These are phyloP conservation scores for Lactarius vividus DNA, from an alignment of 768 basidiomycete species.

Conservation along the genomic window DNA sequence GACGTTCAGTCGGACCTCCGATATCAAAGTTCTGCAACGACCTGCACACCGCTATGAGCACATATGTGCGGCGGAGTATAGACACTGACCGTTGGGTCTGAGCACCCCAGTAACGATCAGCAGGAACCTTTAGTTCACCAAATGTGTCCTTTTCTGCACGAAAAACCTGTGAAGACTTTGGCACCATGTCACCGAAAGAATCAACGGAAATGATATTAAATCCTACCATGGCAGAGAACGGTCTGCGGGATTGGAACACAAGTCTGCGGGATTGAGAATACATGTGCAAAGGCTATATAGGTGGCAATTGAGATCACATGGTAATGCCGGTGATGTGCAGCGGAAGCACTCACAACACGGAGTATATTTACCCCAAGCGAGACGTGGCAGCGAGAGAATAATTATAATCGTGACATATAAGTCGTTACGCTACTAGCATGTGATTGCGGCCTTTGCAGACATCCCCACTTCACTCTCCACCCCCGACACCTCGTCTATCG, in stretches of 20 bases:
- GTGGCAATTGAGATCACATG: constrained; percentile 35
- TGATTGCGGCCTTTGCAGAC: constrained; percentile 4
- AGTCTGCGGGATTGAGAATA: constrained; percentile 6
- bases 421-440: constrained; percentile 4
- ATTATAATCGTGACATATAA: not conserved
- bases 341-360: constrained; percentile 22
- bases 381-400: constrained; percentile 29
- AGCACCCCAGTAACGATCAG: constrained; percentile 93
- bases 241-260: constrained; percentile 24
- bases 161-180: constrained; percentile 49
- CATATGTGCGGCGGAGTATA: not conserved
- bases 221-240: constrained; percentile 41
- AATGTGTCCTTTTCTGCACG: constrained; percentile 93
- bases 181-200: not conserved
- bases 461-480: not conserved
- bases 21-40: constrained; percentile 99
- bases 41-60: constrained; percentile 39
- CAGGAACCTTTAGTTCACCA: constrained; percentile 87
- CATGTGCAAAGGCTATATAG: constrained; percentile 10
- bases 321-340: constrained; percentile 28
- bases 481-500: not conserved
- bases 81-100: constrained; percentile 84
- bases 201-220: constrained; percentile 22
- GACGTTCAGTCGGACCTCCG: constrained; percentile 88
- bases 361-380: constrained; percentile 28